These are phyloP conservation scores for Zygoascus sp. DNA, from an alignment of 1,139 yeast genomes.

Conservation along the genomic window DNA sequence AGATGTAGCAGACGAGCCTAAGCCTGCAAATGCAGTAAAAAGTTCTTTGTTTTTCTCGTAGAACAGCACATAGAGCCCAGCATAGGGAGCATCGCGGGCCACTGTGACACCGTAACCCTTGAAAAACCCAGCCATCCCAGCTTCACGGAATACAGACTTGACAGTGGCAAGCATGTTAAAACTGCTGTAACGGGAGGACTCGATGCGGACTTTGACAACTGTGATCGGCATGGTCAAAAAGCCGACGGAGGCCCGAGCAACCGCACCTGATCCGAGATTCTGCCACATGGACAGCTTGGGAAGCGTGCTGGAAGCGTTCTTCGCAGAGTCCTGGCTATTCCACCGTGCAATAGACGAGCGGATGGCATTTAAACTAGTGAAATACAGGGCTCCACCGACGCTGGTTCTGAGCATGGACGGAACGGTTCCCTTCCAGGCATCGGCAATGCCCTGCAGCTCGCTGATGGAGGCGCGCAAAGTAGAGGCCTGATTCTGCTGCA, in stretches of 20 bases:
- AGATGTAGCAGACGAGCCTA: conserved; percentile 10
- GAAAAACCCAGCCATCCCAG: conserved; percentile 67
- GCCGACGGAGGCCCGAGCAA: conserved; percentile 80
- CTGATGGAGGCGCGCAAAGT: conserved; percentile 38
- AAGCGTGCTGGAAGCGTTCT: conserved; percentile 37
- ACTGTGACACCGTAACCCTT: conserved; percentile 85
- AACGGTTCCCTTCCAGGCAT: conserved; percentile 86
- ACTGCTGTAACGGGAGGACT: conserved; percentile 64
- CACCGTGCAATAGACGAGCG: conserved; percentile 50
- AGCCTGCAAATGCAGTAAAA: conserved; percentile 28
- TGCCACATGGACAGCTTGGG: conserved; percentile 70
- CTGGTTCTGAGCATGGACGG: conserved; percentile 91
- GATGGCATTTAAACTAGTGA: conserved; percentile 62
- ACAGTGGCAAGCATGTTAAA: conserved; percentile 61
- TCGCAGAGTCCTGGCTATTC: conserved; percentile 13
- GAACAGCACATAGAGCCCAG: conserved; percentile 82
- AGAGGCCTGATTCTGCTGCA: conserved; percentile 62
- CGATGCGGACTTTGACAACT: conserved; percentile 83
- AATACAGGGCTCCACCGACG: conserved; percentile 81
- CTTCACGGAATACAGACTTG: conserved; percentile 48
- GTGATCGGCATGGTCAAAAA: conserved; percentile 96
- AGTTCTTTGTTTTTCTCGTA: conserved; percentile 68
- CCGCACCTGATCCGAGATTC: conserved; percentile 71
- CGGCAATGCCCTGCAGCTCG: conserved; percentile 41
- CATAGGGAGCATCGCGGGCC: conserved; percentile 91